phyloP scores from a whole-genome alignment of 2,329 filamentous ascomycete genomes.

The Coniochaeta prunicola region DNA sequence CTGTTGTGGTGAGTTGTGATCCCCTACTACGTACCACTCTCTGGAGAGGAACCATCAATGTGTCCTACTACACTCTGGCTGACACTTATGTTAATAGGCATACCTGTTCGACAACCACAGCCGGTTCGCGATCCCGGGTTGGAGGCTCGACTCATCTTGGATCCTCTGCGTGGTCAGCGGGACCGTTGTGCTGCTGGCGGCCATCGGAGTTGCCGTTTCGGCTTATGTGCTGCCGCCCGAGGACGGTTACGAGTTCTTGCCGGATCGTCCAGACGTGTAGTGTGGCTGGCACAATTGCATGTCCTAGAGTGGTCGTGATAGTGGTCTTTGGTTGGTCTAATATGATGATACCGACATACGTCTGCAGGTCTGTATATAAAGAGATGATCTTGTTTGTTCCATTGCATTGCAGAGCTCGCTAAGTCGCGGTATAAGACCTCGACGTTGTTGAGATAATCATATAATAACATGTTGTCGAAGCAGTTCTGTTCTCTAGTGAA shows the following conservation, averaged over 20 bases:
- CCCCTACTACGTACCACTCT: conserved; percentile 13
- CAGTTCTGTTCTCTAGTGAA: too few relatives aligned
- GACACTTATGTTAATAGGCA: conserved; percentile 46
- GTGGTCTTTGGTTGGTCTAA: too few relatives aligned
- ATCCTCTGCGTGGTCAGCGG: conserved; percentile 57
- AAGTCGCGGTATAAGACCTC: too few relatives aligned
- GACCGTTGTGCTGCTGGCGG: conserved; percentile 42
- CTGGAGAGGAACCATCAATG: neutral
- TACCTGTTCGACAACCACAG: conserved; percentile 79
- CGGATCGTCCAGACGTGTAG: neutral
- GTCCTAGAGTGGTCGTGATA: neutral
- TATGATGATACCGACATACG: too few relatives aligned
- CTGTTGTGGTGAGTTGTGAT: conserved; percentile 76
- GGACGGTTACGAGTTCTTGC: conserved; percentile 69
- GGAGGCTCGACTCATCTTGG: conserved; percentile 74
- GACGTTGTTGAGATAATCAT: too few relatives aligned
- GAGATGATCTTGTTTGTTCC: neutral
- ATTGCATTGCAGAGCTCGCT: neutral
- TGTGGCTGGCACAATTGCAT: neutral
- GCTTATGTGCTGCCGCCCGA: conserved; percentile 68
- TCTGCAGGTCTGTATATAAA: too few relatives aligned
- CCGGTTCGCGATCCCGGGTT: conserved; percentile 73
- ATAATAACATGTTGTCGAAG: too few relatives aligned
- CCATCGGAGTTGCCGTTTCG: conserved; percentile 55
- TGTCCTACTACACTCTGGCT: too few relatives aligned